phyloP scores from a whole-genome alignment of 257 asterid genomes.

The Capsicum baccatum region DNA sequence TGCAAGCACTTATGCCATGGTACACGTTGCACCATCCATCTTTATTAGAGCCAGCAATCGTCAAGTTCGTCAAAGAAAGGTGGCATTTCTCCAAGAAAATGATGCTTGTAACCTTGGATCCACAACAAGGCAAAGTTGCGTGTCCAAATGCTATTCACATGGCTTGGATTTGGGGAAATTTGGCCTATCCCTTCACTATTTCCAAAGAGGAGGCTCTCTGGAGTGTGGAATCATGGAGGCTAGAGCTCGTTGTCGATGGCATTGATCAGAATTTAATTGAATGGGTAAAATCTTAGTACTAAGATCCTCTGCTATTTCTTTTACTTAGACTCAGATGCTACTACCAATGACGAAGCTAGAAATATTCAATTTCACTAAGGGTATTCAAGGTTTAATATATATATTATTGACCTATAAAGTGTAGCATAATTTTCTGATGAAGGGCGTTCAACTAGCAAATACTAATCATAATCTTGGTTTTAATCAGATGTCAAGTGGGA shows the following conservation, averaged over 20 bases:
- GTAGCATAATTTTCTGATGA: neutral
- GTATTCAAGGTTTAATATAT: too few species aligned
- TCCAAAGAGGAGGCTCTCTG: slow-evolving; percentile 61
- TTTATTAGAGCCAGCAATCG: slow-evolving; percentile 68
- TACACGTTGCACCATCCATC: slow-evolving; percentile 66
- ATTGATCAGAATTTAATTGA: slow-evolving; percentile 54
- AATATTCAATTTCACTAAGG: too few species aligned
- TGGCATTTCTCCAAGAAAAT: slow-evolving; percentile 77
- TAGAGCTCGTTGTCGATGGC: slow-evolving; percentile 61
- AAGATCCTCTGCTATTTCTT: neutral
- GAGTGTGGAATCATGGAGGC: slow-evolving; percentile 68
- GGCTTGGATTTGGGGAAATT: slow-evolving; percentile 85
- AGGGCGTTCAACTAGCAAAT: neutral
- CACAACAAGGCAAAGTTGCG: slow-evolving; percentile 61
- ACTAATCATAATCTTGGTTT: neutral
- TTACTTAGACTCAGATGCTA: neutral
- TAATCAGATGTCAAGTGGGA: slow-evolving; percentile 52
- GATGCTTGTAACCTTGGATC: slow-evolving; percentile 77
- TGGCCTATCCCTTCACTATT: slow-evolving; percentile 68
- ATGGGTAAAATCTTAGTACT: slow-evolving; percentile 55
- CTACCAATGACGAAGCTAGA: too few species aligned
- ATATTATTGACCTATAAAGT: neutral
- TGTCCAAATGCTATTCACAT: slow-evolving; percentile 69
- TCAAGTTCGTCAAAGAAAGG: slow-evolving; percentile 56
- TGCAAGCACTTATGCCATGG: slow-evolving; percentile 78